Percentiles rank a stretch among this genome's conserved stretches.
Conservation (phyloP, 116 monocot species). For the Phalaenopsis hybrid region DNA sequence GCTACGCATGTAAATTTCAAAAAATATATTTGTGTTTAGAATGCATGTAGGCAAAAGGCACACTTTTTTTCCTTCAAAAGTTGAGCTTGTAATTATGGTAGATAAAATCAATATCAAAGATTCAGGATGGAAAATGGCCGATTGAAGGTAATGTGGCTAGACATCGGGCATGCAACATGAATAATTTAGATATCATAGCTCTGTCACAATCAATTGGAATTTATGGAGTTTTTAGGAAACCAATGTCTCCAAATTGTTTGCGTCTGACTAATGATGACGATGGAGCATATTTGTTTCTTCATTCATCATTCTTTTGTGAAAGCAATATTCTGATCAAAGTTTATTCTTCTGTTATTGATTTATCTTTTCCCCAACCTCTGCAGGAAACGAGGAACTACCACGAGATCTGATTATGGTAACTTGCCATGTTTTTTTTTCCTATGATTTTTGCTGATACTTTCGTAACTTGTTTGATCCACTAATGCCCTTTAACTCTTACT, state of each 20-base stretch:
- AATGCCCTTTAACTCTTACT: conserved; percentile 7
- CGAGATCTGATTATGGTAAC: conserved; percentile 57
- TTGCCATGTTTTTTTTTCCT: not conserved
- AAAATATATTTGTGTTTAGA: not conserved
- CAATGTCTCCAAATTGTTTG: not conserved
- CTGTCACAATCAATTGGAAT: not conserved
- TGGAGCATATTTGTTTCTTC: not conserved
- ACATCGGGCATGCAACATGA: not conserved
- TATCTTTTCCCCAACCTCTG: conserved; percentile 17
- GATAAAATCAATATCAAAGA: not conserved
- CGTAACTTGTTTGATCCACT: not conserved
- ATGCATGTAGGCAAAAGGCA: not conserved
- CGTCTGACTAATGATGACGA: conserved; percentile 1
- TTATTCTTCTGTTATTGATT: conserved; percentile 4
- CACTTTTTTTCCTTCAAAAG: not conserved
- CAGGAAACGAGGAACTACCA: conserved; percentile 80
- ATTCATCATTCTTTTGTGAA: not conserved
- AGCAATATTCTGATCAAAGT: not conserved
- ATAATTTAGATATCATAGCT: not conserved
- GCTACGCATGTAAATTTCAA: no score
- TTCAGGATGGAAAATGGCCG: not conserved
- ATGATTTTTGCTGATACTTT: not conserved
- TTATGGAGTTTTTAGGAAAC: not conserved
- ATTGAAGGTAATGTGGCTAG: not conserved
- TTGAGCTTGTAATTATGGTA: not conserved